These are phyloP conservation scores for Tylopilus balloui DNA, from an alignment of 768 basidiomycete species.

Conservation along the genomic window DNA sequence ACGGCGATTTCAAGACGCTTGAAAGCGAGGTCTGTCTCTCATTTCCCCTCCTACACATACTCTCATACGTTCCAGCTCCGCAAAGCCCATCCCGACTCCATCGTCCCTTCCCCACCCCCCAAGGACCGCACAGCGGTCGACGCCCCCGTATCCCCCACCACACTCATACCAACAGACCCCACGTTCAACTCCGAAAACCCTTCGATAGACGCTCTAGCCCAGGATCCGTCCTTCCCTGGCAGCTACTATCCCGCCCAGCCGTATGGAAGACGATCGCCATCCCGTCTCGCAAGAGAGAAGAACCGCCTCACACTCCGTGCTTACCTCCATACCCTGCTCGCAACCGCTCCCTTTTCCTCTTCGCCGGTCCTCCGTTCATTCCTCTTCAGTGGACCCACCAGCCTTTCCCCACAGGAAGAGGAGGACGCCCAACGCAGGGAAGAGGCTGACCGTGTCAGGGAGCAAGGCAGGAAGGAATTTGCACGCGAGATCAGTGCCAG, in stretches of 20 bases:
- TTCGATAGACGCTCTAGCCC: slow-evolving; percentile 44
- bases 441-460: slow-evolving; percentile 82
- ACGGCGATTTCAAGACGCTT: slow-evolving; percentile 92
- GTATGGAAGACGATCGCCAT: background rate
- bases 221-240: slow-evolving; percentile 70
- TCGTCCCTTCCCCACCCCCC: slow-evolving; percentile 76
- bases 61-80: slow-evolving; percentile 55
- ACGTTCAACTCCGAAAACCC: background rate
- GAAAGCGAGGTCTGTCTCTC: slow-evolving; percentile 63
- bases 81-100: slow-evolving; percentile 78
- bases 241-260: slow-evolving; percentile 13
- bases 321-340: slow-evolving; percentile 80
- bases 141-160: slow-evolving; percentile 31
- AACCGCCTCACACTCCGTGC: slow-evolving; percentile 91
- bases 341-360: slow-evolving; percentile 67
- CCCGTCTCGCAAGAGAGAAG: slow-evolving; percentile 80
- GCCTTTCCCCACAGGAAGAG: slow-evolving; percentile 63
- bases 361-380: slow-evolving; percentile 86
- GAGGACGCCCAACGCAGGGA: slow-evolving; percentile 78
- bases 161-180: slow-evolving; percentile 4
- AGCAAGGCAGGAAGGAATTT: slow-evolving; percentile 84
- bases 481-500: slow-evolving; percentile 79
- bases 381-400: slow-evolving; percentile 71
- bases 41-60: background rate
- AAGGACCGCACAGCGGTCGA: slow-evolving; percentile 80